Evolutionary conservation across 2,329 filamentous ascomycete genomes (phyloP).

Genomic region (Botrytis hyacinthi): DNA sequence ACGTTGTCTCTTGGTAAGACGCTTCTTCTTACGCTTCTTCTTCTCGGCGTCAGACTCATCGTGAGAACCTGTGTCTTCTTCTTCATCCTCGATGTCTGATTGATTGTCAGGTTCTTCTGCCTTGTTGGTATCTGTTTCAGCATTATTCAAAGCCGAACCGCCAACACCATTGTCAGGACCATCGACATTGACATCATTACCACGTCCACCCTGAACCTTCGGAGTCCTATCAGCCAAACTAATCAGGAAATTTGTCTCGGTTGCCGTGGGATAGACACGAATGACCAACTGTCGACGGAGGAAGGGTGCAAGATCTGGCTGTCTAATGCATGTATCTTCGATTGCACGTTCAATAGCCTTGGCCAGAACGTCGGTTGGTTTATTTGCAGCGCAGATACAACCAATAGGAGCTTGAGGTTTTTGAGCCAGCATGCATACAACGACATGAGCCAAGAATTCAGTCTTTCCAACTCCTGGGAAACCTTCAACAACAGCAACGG

Average conservation of each 20-base stretch:
- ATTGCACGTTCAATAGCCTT: neutral
- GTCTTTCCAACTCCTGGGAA: neutral
- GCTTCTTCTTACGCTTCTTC: no score
- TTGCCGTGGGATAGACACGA: neutral
- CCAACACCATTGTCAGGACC: no score
- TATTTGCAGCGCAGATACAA: neutral
- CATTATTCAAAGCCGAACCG: no score
- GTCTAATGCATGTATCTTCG: fast-evolving
- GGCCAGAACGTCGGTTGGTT: neutral
- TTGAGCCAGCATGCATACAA: neutral
- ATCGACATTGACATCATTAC: no score
- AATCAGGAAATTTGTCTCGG: neutral
- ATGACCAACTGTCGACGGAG: neutral
- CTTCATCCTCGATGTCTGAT: no score
- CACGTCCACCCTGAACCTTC: no score
- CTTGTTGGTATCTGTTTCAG: no score
- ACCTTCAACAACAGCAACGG: neutral
- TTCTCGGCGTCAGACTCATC: no score
- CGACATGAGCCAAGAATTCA: neutral
- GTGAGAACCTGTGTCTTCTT: no score
- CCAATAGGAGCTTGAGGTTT: neutral
- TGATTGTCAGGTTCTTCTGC: no score
- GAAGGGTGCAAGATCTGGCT: no score
- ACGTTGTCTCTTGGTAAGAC: no score
- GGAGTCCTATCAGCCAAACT: neutral